Evolutionary conservation across 495 filamentous ascomycete genomes (phyloP), one percentile per base, ranked within the genome.

Genomic region (Neurospora pannonica): DNA sequence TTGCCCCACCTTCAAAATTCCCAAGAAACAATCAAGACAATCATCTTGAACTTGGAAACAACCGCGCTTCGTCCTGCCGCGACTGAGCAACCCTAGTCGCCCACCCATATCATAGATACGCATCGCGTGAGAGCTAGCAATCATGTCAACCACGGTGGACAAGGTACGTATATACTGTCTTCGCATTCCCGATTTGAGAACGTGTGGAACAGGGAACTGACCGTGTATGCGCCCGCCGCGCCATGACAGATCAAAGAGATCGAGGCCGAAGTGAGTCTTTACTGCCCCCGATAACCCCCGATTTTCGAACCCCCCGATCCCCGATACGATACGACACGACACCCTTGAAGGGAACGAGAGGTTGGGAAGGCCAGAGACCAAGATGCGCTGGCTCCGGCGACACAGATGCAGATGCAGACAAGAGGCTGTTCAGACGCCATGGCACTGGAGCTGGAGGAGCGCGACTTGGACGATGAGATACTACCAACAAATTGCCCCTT

Each of bases 111-210:
- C 4, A 70, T 37, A 62, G 24, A 43, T 72, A 71, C 38, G 71
- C 40, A 74, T 67, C 21, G 71, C 77, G 80, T 67, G 54, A 34
- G 24, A 67, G 28, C 54, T 67, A 67, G 83, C 83, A 88, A 94
- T 84, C 75, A 98, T 98, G 94, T 87, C 94, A 87, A 98, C 95
- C 74, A 98, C 94, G 54, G 93, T 97, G 79, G 95, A 98, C 74
- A 98, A 98, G 92, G 94, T 94, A 80, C 76, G 87, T 81, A 71
- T 81, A 71, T 38, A 40, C 70, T 71, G 72, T 60, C 13, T 5
- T n/a, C 6, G 24, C n/a, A 28, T 13, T 21, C 10, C 48, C 38
- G 70, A 4, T 17, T 13, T 19, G 21, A 40, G 48, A 9, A 19
- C 21, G 6, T 28, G 17, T 28, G 17, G 15, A 60, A 6, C 28